Base-by-base conservation (phyloP, 495 filamentous ascomycete species). In the Xylaria venustula region DNA sequence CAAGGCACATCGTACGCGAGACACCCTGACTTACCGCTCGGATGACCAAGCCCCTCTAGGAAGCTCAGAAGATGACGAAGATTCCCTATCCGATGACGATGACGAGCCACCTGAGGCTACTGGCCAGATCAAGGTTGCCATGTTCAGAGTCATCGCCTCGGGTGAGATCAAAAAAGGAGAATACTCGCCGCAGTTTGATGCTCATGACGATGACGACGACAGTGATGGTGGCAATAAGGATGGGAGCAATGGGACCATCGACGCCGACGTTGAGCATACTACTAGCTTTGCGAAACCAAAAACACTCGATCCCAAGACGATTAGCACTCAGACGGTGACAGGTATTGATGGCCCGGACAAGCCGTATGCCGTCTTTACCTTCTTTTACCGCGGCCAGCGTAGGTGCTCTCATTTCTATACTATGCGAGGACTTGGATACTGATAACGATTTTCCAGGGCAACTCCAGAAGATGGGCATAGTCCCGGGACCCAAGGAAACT, bases 201-300 rank as follows among this genome's bases (percentile, higher is more conserved):
- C 93, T 7, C 90, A 97, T 65, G 93, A 97, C 60, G 92, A 96
- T 56, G 92, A 96, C 65, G 91, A 96, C 41, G 80, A 80, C 32
- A 85, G 76, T 47, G 82, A 81, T 22, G 73, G 75, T 1, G 76
- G 75, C 48, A 67, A 67, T 45, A 77, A 73, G 17, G 78, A 75
- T 42, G 77, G 68, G 7, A 72, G 62, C 15, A 73, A 72, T 20
- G 75, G 74, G 9, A 68, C 73, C 3, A 73, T 81, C 61, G 78
- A 81, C 48, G 81, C 80, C 6, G 90, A 97, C 67, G 83, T 97
- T 42, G 95, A 97, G 73, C 94, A 99, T 74, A 98, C 94, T 45
- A 98, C 94, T 23, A 98, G 94, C 69, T 99, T 99, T 74, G 95
- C 95, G 12, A 93, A 98, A 71, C 95, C 94, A 3, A 99, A 98